Evolutionary conservation across 2,329 filamentous ascomycete species (phyloP), one percentile per base, ranked within the genome.

Genomic region (Alternaria arborescens): DNA sequence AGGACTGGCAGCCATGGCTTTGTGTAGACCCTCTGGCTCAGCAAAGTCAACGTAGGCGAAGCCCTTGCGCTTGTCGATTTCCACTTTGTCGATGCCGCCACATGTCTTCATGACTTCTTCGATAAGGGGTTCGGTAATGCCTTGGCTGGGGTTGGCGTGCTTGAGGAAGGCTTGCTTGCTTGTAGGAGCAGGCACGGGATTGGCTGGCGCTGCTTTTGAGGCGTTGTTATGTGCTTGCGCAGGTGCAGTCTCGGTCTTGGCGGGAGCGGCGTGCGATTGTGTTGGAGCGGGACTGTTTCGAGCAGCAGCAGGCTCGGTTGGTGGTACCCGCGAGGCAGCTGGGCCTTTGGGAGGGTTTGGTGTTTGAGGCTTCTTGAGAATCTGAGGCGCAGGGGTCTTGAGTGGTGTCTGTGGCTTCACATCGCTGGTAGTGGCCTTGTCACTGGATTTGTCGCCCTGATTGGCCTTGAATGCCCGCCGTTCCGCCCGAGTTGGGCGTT

Each of bases 61-160:
- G 0, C 93, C 93, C 78, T 97, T 97, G 72, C 94, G 91, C 78
- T 93, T 94, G 76, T 98, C 94, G 55, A 98, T 94, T 71, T 97
- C 94, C 18, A 97, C 92, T 66, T 88, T 90, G 0, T 87, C 87
- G 46, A 97, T 87, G 1, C 86, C 78, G 2, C 94, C 94, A 69
- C 93, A 97, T 0, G 81, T 79, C 44, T 89, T 85, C 74, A 98
- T 88, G 1, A 91, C 89, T 67, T 90, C 86, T 70, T 90, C 89
- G 2, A 98, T 87, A 0, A 93, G 80, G 0, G 89, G 82, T 73
- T 97, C 94, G 0, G 93, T 97, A 47, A 97, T 91, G 14, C 94
- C 94, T 75, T 97, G 94, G 0, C 93, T 95, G 11, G 92, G 88
- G 74, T 96, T 97, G 48, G 82, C 82, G 63, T 85, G 82, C 64